These are phyloP conservation scores for Aspergillus tamarii DNA, from an alignment of 2,329 filamentous ascomycete species.

Conservation along the genomic window DNA sequence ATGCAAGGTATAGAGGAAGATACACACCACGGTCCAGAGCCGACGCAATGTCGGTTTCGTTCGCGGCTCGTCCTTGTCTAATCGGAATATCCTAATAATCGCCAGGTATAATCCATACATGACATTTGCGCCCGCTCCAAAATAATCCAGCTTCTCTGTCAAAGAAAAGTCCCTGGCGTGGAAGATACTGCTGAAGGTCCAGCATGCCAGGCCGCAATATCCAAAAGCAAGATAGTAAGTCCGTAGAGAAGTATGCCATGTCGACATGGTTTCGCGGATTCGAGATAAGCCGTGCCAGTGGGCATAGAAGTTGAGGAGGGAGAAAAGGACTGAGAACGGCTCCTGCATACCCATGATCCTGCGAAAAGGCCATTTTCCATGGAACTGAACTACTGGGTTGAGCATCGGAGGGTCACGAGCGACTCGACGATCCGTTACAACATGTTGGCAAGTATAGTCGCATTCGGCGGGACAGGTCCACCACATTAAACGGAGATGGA, in stretches of 20 bases:
- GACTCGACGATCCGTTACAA: constrained; percentile 75
- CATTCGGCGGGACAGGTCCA: constrained; percentile 95
- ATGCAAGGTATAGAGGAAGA: constrained; percentile 72
- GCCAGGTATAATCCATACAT: constrained; percentile 90
- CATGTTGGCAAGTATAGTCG: constrained; percentile 97
- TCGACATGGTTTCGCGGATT: constrained; percentile 71
- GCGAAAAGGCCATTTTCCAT: constrained; percentile 98
- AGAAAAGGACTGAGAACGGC: constrained; percentile 91
- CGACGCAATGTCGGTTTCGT: constrained; percentile 61
- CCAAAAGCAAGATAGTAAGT: constrained; percentile 81
- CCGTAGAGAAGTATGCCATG: constrained; percentile 69
- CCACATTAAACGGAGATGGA: constrained; percentile 82
- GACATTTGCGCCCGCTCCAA: constrained; percentile 85
- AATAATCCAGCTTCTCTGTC: constrained; percentile 96
- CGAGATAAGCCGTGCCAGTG: constrained; percentile 77
- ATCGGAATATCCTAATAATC: constrained; percentile 77
- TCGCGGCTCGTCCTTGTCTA: constrained; percentile 64
- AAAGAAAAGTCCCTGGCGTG: constrained; percentile 82
- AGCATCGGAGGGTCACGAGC: constrained; percentile 65
- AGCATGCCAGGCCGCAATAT: constrained; percentile 78
- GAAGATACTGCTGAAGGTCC: constrained; percentile 88
- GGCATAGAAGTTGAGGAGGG: constrained; percentile 84
- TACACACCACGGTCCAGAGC: constrained; percentile 75
- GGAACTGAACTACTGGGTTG: constrained; percentile 80
- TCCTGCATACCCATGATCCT: constrained; percentile 93